phyloP scores from a whole-genome alignment of 2,329 filamentous ascomycete genomes.

The Cryphonectria radicalis region DNA sequence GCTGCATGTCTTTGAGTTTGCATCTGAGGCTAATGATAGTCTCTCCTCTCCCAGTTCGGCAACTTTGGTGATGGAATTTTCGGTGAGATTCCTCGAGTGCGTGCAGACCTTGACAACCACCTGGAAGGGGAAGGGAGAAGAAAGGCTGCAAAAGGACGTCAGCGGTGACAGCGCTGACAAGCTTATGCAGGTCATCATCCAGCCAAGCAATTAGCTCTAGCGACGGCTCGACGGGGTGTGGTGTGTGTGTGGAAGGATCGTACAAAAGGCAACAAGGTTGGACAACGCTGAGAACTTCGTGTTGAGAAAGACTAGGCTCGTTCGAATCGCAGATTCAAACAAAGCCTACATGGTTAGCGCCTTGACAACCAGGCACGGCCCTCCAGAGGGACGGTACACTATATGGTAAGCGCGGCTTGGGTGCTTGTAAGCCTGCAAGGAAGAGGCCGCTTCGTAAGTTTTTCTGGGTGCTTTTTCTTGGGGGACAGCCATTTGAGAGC shows the following conservation, averaged over 20 bases:
- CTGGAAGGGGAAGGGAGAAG: background rate
- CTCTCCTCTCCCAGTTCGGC: conserved; percentile 2
- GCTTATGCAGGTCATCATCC: conserved; percentile 3
- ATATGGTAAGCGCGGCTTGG: background rate
- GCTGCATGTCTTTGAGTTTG: background rate
- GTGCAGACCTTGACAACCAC: background rate
- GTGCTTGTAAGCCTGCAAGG: background rate
- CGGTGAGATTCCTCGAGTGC: background rate
- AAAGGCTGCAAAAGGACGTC: conserved; percentile 11
- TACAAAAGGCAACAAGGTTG: conserved; percentile 14
- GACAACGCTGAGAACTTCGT: conserved; percentile 25
- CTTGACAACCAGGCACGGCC: conserved; percentile 16
- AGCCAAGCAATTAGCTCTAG: conserved; percentile 16
- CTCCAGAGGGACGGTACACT: background rate
- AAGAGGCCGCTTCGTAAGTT: background rate
- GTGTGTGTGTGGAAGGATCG: background rate
- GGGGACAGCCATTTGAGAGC: background rate
- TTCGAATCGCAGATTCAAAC: conserved; percentile 18
- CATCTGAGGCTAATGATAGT: background rate
- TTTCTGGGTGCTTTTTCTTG: background rate
- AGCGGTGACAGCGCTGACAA: conserved; percentile 14
- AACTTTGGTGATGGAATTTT: background rate
- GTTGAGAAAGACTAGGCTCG: conserved; percentile 23
- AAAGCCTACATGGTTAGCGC: conserved; percentile 20
- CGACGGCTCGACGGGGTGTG: conserved; percentile 1